A percentile compares a stretch with the other conserved stretches of the same genome.
Conservation (phyloP, 1,284 basidiomycete genomes). For the Malassezia dermatis region DNA sequence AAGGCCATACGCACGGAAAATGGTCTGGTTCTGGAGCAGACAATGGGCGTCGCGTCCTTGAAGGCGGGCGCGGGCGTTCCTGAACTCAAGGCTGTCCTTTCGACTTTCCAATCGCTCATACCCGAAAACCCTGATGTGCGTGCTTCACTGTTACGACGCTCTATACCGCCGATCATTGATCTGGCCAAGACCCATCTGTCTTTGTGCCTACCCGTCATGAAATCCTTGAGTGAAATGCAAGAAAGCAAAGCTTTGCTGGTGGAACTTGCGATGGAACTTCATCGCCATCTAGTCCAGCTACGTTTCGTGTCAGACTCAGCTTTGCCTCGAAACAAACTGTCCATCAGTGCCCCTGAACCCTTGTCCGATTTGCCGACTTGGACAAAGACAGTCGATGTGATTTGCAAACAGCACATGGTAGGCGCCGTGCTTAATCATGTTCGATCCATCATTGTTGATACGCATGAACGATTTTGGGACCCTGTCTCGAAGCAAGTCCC, state of each 20-base stretch:
- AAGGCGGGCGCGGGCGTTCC: not conserved
- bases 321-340: not conserved
- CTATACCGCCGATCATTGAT: not conserved
- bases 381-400: not conserved
- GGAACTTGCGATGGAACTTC: not conserved
- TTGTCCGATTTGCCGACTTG: conserved; percentile 10
- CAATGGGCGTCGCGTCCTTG: not conserved
- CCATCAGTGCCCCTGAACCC: not conserved
- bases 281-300: not conserved
- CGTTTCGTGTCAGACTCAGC: not conserved
- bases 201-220: not conserved
- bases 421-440: conserved; percentile 1
- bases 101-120: not conserved
- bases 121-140: not conserved
- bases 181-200: not conserved
- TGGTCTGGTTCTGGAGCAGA: not conserved
- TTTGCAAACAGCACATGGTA: conserved; percentile 1
- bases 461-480: conserved; percentile 10
- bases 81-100: not conserved
- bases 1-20: not conserved
- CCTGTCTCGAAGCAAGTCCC: not conserved
- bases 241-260: not conserved
- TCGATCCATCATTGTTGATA: not conserved
- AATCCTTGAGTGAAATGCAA: not conserved
- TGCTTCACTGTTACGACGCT: not conserved